Evolutionary conservation across 768 basidiomycete genomes (phyloP).

Genomic region (Saitozyma podzolica): DNA sequence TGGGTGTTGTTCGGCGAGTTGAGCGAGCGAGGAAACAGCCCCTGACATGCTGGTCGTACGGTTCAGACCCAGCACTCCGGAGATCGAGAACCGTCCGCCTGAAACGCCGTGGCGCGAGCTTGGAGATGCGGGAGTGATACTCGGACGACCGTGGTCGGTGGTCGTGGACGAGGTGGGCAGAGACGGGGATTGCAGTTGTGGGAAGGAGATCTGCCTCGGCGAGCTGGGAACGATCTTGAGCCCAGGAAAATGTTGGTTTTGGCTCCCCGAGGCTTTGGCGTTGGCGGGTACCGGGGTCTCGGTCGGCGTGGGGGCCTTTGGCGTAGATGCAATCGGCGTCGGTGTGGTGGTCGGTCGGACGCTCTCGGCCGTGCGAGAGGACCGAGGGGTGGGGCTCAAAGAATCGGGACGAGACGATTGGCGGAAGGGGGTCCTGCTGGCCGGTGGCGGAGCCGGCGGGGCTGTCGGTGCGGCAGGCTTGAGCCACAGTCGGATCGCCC

Average conservation of each 20-base stretch:
- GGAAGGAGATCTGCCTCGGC: constrained; percentile 27
- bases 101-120: constrained; percentile 25
- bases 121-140: constrained; percentile 29
- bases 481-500: constrained; percentile 31
- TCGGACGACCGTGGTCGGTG: constrained; percentile 32
- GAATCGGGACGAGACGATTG: constrained; percentile 5
- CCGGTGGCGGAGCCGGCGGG: constrained; percentile 19
- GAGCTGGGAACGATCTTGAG: constrained; percentile 26
- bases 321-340: too few relatives aligned
- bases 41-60: constrained; percentile 24
- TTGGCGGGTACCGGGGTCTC: constrained; percentile 1
- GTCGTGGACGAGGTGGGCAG: constrained; percentile 32
- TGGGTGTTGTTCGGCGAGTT: constrained; percentile 33
- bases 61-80: constrained; percentile 35
- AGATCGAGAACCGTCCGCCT: constrained; percentile 43
- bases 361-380: constrained; percentile 15
- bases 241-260: constrained; percentile 10
- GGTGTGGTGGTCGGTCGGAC: too few relatives aligned
- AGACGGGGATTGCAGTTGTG: constrained; percentile 35
- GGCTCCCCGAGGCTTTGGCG: neutral
- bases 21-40: constrained; percentile 29
- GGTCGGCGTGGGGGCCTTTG: constrained; percentile 4
- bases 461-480: constrained; percentile 24
- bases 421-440: constrained; percentile 22
- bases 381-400: constrained; percentile 21